Evolutionary conservation across 1,284 basidiomycete species (phyloP).

Genomic region (Sutorius eximius): DNA sequence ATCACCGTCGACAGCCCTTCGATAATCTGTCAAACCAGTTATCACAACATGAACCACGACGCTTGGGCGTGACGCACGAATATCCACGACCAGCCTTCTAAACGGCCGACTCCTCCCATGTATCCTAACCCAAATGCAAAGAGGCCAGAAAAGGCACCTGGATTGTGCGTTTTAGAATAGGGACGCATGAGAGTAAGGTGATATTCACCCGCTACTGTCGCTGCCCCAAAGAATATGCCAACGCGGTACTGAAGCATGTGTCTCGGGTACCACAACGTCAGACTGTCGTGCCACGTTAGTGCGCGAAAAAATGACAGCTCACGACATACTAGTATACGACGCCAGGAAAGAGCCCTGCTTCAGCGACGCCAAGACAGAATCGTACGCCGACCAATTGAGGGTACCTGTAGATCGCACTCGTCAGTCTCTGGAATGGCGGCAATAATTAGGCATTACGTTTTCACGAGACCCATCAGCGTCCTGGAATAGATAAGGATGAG

Average conservation of each 20-base stretch:
- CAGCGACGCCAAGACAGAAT: conserved; percentile 62
- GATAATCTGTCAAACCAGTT: conserved; percentile 34
- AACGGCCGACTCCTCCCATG: conserved; percentile 27
- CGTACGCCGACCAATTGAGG: conserved; percentile 60
- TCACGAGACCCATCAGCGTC: conserved; percentile 67
- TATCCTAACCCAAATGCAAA: conserved; percentile 30
- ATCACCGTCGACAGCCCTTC: conserved; percentile 43
- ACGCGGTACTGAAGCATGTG: conserved; percentile 39
- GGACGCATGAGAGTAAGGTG: background rate
- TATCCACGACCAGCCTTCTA: conserved; percentile 41
- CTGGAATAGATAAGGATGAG: conserved; percentile 32
- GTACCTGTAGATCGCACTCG: conserved; percentile 40
- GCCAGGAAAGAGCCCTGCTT: conserved; percentile 70
- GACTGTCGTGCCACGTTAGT: conserved; percentile 13
- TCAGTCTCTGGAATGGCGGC: conserved; percentile 3
- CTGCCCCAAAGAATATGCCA: conserved; percentile 40
- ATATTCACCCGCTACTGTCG: conserved; percentile 26
- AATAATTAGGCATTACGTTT: conserved; percentile 42
- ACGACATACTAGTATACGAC: conserved; percentile 60
- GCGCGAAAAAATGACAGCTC: conserved; percentile 29
- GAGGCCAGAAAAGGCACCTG: conserved; percentile 37
- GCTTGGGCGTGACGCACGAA: conserved; percentile 25
- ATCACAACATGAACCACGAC: background rate
- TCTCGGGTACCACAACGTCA: conserved; percentile 39
- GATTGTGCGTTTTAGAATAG: conserved; percentile 20